Percentiles rank a stretch among this genome's conserved stretches.
These are phyloP conservation scores for Candida sojae DNA, from an alignment of 1,139 yeast genomes.

Conservation along the genomic window DNA sequence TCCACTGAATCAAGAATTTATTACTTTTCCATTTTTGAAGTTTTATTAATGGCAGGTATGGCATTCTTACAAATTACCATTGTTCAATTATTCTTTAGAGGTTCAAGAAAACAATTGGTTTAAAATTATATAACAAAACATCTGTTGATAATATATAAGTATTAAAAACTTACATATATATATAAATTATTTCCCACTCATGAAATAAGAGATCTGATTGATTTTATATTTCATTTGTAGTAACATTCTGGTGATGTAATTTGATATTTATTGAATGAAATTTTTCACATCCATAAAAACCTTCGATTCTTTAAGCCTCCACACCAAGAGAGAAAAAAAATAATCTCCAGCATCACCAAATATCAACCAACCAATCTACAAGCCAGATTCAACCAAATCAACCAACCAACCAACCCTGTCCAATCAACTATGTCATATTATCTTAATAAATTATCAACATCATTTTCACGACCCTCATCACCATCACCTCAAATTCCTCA, in stretches of 20 bases:
- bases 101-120: slow-evolving; percentile 79
- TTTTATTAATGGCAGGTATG: slow-evolving; percentile 80
- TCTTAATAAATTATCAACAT: slow-evolving; percentile 3
- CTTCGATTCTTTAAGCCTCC: neutral
- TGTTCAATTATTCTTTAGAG: slow-evolving; percentile 85
- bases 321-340: neutral
- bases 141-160: neutral
- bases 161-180: neutral
- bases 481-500: slow-evolving; percentile 7
- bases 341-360: slow-evolving; percentile 1
- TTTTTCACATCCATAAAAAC: too few relatives aligned
- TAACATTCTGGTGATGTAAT: too few relatives aligned
- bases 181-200: too few relatives aligned
- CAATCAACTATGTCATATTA: slow-evolving; percentile 5
- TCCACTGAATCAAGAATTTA: slow-evolving; percentile 87
- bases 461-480: slow-evolving; percentile 11
- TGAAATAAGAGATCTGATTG: too few relatives aligned
- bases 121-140: slow-evolving; percentile 20
- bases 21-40: slow-evolving; percentile 82
- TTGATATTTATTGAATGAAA: too few relatives aligned
- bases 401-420: neutral
- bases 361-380: neutral
- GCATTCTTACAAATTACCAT: slow-evolving; percentile 80
- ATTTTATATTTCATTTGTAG: too few relatives aligned
- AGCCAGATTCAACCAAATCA: neutral